Evolutionary conservation across 495 filamentous ascomycete species (phyloP), one percentile per base, ranked within the genome.

Genomic region (Talaromyces borbonicus): DNA sequence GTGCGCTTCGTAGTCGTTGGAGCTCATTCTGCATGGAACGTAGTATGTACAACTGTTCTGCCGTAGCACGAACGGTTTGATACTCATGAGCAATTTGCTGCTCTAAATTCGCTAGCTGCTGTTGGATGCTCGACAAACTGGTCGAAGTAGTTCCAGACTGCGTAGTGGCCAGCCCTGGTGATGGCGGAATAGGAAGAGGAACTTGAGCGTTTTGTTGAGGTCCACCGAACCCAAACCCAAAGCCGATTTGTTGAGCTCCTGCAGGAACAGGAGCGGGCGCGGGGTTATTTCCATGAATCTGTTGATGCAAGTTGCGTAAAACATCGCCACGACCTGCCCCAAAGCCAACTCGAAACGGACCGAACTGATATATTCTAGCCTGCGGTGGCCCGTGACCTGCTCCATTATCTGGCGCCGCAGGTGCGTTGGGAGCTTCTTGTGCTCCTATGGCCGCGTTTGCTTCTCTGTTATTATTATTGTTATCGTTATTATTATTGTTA

Each of bases 21-120:
- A 88, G 58, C 56, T 90, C 85, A 8, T 63, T 61, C 50, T 84
- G 76, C 38, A 84, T 60, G n/a, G 74, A 53, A 8, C 72, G 66
- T 16, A 82, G 67, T 31, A 69, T 52, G 26, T 69, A 68, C 8
- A 84, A 55, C 49, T 84, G 78, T 27, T 80, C 69, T 12, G 73
- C 65, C 11, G 72, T 71, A 29, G 73, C 46, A 11, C 72, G 67
- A 12, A 85, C 67, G 38, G 49, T 58, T 25, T 67, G 66, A 18
- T 83, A 74, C 53, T 89, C 83, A 51, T 80, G 72, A 49, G 77
- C 63, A 26, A 90, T 69, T 26, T 80, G 77, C 36, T 80, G 77
- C 48, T 84, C 82, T 5, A 87, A 71, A 19, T 80, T 72, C 27
- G 73, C 62, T 18, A 90, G 58, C 41, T 85, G 80, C 15, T 62